Evolutionary conservation across 176 grass and related monocot genomes (phyloP), one percentile per base, ranked within the genome.

Genomic region (Ensete ventricosum): DNA sequence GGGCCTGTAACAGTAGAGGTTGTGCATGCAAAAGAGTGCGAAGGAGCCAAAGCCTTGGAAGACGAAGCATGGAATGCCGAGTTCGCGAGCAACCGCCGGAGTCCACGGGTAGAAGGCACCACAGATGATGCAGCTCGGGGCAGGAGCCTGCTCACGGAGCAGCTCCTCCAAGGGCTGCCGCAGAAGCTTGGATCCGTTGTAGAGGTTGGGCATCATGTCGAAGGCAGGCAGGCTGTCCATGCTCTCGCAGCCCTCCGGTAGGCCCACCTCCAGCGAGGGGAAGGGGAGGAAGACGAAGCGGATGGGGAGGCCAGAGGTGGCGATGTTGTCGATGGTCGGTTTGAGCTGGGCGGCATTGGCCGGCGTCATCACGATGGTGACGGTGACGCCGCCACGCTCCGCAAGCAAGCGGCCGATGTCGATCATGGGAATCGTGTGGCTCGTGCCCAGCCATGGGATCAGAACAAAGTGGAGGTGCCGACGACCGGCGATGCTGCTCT

Each of bases 21-120:
- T 53, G 20, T 96, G 83, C 58, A 86, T 68, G 76, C 86, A 87
- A 11, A 83, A 80, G n/a, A 89, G 23, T 0, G 84, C 81, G 69
- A 87, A 89, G 25, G 82, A 85, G 68, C 86, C 81, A 20, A 68
- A 91, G 0, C 92, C 92, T 67, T 91, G 88, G 80, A 91, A 91
- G 71, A 89, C 51, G 54, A 91, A 87, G 78, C 88, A 91, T 8
- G 88, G 88, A 11, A 89, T 67, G 58, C 67, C 65, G 24, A 91
- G 77, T 4, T 82, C 74, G 2, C 58, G 84, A 14, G 88, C 88
- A 27, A 91, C 0, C 29, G 51, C 74, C 0, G 68, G 74, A 19
- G 83, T 9, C 92, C 92, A 91, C 19, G 87, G 6, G 59, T 85
- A 76, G 82, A 71, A 53, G 80, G 43, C 79, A 14, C 86, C 92